Evolutionary conservation across 2,329 filamentous ascomycete genomes (phyloP), one percentile per base, ranked within the genome.

Genomic region (Aspergillus ochraceus): DNA sequence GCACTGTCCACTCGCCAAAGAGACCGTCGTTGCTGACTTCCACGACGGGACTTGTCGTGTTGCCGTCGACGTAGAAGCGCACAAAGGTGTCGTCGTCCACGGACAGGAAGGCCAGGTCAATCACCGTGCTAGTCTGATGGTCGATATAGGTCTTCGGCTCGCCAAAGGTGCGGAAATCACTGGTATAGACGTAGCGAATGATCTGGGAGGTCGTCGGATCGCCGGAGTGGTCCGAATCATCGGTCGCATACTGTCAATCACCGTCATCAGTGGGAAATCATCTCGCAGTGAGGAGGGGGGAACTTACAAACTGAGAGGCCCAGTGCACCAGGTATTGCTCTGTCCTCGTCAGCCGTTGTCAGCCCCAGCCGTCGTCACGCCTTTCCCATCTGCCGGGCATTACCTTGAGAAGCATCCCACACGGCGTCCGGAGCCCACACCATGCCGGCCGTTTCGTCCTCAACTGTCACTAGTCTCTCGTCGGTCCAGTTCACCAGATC

Each of bases 361-460:
- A 42, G 32, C 32, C 32, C 17, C 6, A 14, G 36, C 17, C 4
- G 6, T n/a, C 36, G 17, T 42, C 36, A n/a, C 14, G 36, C 14
- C 36, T 8, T n/a, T 17, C 36, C 36, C 17, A n/a, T 42, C 17
- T 14, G 12, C 1, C 5, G n/a, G 14, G 19, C 8, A 12, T 24
- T 17, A 59, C 62, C 60, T 12, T 57, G 29, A 6, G 52, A 58
- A 5, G 56, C 26, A 52, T 64, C 62, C 62, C 62, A 64, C 9
- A 64, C 55, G 5, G 62, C 62, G 46, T 64, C 62, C 6, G 62
- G 62, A 6, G 62, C 62, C 62, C 62, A 64, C 1, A 60, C 60
- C 58, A 60, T 64, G 9, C 62, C 62, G 0, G 62, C 62, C 1
- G 57, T 60, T n/a, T 52, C 54, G 20, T 59, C 58, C 29, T 64